phyloP scores from a whole-genome alignment of 2,329 filamentous ascomycete genomes.

The Xylaria sp. region DNA sequence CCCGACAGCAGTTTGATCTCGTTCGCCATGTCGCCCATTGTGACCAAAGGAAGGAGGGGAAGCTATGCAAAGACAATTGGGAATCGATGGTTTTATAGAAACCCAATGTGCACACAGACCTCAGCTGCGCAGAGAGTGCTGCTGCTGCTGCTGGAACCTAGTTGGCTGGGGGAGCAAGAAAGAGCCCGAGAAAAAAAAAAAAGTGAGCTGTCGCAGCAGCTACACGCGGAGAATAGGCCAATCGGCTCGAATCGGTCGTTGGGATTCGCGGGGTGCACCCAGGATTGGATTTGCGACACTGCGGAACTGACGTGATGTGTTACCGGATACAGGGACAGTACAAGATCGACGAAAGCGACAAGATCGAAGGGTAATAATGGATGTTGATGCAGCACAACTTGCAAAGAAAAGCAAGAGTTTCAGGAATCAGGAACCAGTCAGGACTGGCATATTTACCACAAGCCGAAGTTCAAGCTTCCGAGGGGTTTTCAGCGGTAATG shows the following conservation, averaged over 20 bases:
- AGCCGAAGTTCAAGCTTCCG: slow-evolving; percentile 5
- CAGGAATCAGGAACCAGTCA: background rate
- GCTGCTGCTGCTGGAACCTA: slow-evolving; percentile 17
- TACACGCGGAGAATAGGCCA: slow-evolving; percentile 27
- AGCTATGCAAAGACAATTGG: slow-evolving; percentile 5
- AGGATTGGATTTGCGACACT: slow-evolving; percentile 10
- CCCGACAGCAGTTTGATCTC: slow-evolving; percentile 56
- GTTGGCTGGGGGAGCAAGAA: slow-evolving; percentile 17
- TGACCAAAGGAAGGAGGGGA: slow-evolving; percentile 30
- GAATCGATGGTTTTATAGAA: slow-evolving; percentile 30
- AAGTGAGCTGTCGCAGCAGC: slow-evolving; percentile 30
- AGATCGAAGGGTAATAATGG: background rate
- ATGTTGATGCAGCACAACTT: slow-evolving; percentile 1
- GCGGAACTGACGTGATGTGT: background rate
- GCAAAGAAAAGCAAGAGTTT: background rate
- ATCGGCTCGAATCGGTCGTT: slow-evolving; percentile 36
- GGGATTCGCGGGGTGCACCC: slow-evolving; percentile 33
- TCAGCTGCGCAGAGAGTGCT: slow-evolving; percentile 16
- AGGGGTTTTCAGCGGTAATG: background rate
- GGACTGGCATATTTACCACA: background rate
- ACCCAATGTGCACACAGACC: slow-evolving; percentile 11
- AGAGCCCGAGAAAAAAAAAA: slow-evolving; percentile 23
- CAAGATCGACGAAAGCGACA: background rate
- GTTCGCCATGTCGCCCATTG: slow-evolving; percentile 48
- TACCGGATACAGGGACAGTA: background rate